Conservation (phyloP, 192 early-diverging fungal genomes). For the Rhizophagus sp. region DNA sequence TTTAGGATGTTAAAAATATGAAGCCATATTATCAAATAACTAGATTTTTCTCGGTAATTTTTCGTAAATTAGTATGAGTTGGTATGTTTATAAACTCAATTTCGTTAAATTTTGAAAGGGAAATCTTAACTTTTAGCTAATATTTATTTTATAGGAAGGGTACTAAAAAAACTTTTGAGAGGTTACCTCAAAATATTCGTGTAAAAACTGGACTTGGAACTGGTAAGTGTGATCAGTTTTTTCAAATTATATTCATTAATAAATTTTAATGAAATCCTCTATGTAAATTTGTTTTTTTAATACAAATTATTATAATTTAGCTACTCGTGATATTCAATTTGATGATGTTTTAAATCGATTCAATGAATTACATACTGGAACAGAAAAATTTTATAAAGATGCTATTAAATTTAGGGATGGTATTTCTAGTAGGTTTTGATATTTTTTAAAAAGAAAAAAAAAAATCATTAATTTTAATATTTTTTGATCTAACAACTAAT, state of each 20-base stretch:
- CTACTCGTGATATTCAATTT: conserved; percentile 11
- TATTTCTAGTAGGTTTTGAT: neutral
- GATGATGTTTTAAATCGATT: conserved; percentile 15
- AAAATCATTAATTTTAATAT: no score
- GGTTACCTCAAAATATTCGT: conserved; percentile 4
- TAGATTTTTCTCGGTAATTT: neutral
- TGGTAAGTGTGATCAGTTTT: neutral
- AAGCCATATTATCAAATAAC: no score
- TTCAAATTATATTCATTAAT: no score
- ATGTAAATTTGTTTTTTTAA: neutral
- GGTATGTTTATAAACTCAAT: neutral
- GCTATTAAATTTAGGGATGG: conserved; percentile 26
- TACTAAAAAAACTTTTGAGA: neutral
- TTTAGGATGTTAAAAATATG: no score
- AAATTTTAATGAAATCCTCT: no score
- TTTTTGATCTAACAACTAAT: no score
- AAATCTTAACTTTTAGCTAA: neutral
- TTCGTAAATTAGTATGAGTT: neutral
- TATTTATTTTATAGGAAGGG: neutral
- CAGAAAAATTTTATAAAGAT: conserved; percentile 21
- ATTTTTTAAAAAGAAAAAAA: neutral
- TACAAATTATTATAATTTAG: conserved; percentile 1
- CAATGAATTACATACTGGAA: conserved; percentile 2
- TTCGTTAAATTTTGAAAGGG: neutral
- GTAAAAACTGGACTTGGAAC: conserved; percentile 1